A percentile compares a stretch with the other conserved stretches of the same genome.
These are phyloP conservation scores for Aspergillus ochraceoroseus DNA, from an alignment of 2,329 filamentous ascomycete genomes.

Conservation along the genomic window DNA sequence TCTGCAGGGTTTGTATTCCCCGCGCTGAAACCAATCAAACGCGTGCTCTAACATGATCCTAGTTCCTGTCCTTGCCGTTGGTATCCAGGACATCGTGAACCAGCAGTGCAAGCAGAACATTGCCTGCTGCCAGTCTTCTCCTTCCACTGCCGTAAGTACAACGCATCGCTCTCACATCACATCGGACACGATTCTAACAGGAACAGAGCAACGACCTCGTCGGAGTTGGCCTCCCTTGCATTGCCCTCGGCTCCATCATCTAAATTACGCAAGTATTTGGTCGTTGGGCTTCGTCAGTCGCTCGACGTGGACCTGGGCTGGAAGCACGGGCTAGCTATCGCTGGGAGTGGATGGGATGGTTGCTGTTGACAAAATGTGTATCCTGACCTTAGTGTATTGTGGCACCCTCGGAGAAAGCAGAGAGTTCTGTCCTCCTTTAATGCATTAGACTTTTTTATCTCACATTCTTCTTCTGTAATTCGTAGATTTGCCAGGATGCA, in stretches of 20 bases:
- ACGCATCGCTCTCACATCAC: too few species aligned
- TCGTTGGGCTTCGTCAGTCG: neutral
- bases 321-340: constrained; percentile 16
- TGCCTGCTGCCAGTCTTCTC: constrained; percentile 39
- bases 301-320: too few species aligned
- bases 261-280: constrained; percentile 26
- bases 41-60: neutral
- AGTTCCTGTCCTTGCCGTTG: constrained; percentile 29
- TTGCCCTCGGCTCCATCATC: constrained; percentile 38
- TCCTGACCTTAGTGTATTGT: constrained; percentile 28
- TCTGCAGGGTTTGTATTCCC: constrained; percentile 32
- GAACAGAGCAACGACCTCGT: constrained; percentile 32
- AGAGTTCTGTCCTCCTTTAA: constrained; percentile 18
- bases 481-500: too few species aligned
- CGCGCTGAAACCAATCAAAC: too few species aligned
- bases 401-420: constrained; percentile 27
- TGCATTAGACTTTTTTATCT: constrained; percentile 17
- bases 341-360: constrained; percentile 15
- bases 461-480: neutral
- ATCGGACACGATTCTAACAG: too few species aligned
- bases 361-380: constrained; percentile 27
- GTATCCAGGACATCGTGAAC: constrained; percentile 34
- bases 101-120: constrained; percentile 42
- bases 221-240: constrained; percentile 36
- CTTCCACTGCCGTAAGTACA: constrained; percentile 31